phyloP scores from a whole-genome alignment of 2,329 filamentous ascomycete genomes.

The Claviceps maximensis region DNA sequence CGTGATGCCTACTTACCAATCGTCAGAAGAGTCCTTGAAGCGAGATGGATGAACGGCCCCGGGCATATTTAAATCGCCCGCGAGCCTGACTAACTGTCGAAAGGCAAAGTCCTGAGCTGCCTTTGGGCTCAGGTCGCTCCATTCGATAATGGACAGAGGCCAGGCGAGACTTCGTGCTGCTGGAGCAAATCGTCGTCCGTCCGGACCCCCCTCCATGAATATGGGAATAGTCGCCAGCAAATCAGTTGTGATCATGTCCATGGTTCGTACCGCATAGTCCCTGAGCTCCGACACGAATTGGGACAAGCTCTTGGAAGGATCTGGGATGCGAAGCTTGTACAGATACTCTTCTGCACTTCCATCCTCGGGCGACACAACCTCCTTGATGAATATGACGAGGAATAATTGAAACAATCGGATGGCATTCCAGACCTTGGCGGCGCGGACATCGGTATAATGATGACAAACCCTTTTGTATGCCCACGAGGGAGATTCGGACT shows the following conservation, averaged over 20 bases:
- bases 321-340: background rate
- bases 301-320: background rate
- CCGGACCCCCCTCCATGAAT: constrained; percentile 7
- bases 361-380: background rate
- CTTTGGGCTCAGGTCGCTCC: constrained; percentile 3
- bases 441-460: constrained; percentile 10
- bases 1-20: background rate
- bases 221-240: constrained; percentile 11
- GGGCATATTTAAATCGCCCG: constrained; percentile 11
- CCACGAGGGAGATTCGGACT: constrained; percentile 5
- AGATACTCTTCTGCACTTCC: background rate
- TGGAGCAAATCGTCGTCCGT: constrained; percentile 9
- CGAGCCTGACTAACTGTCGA: constrained; percentile 10
- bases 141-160: constrained; percentile 12
- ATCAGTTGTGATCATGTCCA: constrained; percentile 9
- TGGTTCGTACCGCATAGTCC: constrained; percentile 5
- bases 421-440: constrained; percentile 1
- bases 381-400: background rate
- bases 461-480: constrained; percentile 8
- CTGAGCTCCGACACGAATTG: constrained; percentile 3
- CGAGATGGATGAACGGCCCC: constrained; percentile 6
- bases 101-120: constrained; percentile 7
- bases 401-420: background rate
- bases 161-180: constrained; percentile 12
- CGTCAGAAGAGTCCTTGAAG: background rate